Conservation (phyloP, 306 rosid genomes). For the Dalbergia cultrata region DNA sequence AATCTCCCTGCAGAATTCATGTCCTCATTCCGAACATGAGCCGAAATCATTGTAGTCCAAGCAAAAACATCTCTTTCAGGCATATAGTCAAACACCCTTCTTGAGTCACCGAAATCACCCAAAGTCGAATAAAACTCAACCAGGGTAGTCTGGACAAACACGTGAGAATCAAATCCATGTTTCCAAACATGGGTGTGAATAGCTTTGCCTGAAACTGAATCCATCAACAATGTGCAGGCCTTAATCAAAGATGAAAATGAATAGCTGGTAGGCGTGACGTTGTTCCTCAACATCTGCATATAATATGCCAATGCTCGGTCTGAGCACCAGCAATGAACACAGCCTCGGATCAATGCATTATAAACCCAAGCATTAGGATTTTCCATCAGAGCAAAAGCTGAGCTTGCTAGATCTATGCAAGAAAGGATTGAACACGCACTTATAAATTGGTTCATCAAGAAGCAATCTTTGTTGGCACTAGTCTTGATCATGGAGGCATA, state of each 20-base stretch:
- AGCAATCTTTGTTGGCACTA: constrained; percentile 60
- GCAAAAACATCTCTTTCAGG: constrained; percentile 71
- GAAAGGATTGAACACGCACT: constrained; percentile 44
- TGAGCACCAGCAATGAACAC: constrained; percentile 53
- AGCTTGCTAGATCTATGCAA: constrained; percentile 43
- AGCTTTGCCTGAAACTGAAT: constrained; percentile 55
- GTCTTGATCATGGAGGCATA: constrained; percentile 70
- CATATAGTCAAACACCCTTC: constrained; percentile 75
- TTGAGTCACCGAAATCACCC: constrained; percentile 47
- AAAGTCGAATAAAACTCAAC: constrained; percentile 69
- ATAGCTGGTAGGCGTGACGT: constrained; percentile 69
- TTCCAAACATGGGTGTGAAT: constrained; percentile 77
- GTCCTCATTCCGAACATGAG: constrained; percentile 58
- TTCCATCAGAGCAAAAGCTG: constrained; percentile 61
- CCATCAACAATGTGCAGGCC: constrained; percentile 58
- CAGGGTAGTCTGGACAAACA: constrained; percentile 79
- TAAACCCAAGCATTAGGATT: constrained; percentile 71
- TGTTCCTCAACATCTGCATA: constrained; percentile 53
- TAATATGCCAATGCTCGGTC: constrained; percentile 59
- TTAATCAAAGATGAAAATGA: constrained; percentile 72
- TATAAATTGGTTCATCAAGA: constrained; percentile 59
- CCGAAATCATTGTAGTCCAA: constrained; percentile 76
- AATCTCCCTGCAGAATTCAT: constrained; percentile 59
- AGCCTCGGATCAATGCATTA: constrained; percentile 74
- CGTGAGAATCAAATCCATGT: constrained; percentile 63